These are phyloP conservation scores for Tubosaeta sp. DNA, from an alignment of 768 basidiomycete genomes.

Conservation along the genomic window DNA sequence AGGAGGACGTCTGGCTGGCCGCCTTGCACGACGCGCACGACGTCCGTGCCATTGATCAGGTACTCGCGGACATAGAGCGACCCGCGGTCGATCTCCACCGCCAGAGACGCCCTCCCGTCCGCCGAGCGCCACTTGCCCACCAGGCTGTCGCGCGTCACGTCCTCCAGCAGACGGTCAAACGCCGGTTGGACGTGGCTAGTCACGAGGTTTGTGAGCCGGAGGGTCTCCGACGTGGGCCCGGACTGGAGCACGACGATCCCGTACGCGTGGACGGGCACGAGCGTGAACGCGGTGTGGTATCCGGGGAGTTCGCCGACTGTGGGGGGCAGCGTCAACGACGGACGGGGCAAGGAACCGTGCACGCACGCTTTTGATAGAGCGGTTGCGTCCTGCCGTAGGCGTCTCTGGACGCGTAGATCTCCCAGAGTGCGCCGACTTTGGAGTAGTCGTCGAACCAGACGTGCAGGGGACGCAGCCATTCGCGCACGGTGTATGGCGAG, in stretches of 20 bases:
- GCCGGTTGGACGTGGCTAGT: constrained; percentile 32
- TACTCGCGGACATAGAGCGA: constrained; percentile 31
- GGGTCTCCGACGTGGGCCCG: constrained; percentile 32
- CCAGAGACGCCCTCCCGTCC: constrained; percentile 26
- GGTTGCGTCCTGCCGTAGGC: constrained; percentile 33
- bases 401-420: constrained; percentile 32
- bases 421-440: constrained; percentile 42
- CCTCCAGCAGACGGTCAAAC: constrained; percentile 31
- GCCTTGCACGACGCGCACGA: constrained; percentile 31
- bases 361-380: constrained; percentile 17
- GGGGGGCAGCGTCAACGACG: neutral
- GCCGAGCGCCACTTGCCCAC: constrained; percentile 33
- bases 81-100: constrained; percentile 27
- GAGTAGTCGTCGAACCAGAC: constrained; percentile 36
- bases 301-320: constrained; percentile 38
- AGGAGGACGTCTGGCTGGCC: neutral
- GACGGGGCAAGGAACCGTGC: neutral
- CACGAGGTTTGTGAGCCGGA: constrained; percentile 30
- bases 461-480: constrained; percentile 41
- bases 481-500: constrained; percentile 33
- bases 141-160: constrained; percentile 25
- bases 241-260: constrained; percentile 41
- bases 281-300: constrained; percentile 37
- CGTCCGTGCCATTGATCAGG: constrained; percentile 32
- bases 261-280: constrained; percentile 38